Evolutionary conservation across 176 grass and related monocot genomes (phyloP).

Genomic region (Lolium multiflorum): DNA sequence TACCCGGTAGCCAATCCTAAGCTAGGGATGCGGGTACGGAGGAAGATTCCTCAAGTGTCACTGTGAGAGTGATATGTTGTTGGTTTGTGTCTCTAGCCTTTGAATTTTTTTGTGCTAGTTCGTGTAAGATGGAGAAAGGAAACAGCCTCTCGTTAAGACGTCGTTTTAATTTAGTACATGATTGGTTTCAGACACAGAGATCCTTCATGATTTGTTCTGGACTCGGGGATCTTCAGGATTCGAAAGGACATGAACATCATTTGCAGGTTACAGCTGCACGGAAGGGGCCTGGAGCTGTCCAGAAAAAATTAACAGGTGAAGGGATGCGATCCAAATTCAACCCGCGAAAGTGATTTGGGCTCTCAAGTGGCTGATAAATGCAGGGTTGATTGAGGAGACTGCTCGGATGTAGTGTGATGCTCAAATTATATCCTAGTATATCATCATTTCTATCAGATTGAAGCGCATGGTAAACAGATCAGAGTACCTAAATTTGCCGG

Average conservation of each 20-base stretch:
- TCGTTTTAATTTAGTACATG: slow-evolving; percentile 7
- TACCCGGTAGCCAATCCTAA: slow-evolving; percentile 10
- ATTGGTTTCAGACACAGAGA: slow-evolving; percentile 14
- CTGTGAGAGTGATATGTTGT: slow-evolving; percentile 33
- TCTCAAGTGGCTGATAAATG: neutral
- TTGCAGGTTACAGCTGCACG: slow-evolving; percentile 14
- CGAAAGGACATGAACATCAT: neutral
- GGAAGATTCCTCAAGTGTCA: slow-evolving; percentile 26
- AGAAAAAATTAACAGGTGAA: neutral
- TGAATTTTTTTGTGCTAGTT: neutral
- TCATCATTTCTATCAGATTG: too few species aligned
- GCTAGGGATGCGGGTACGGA: slow-evolving; percentile 20
- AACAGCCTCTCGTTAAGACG: neutral
- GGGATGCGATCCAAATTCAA: neutral
- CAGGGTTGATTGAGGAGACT: neutral
- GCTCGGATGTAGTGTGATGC: too few species aligned
- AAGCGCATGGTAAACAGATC: too few species aligned
- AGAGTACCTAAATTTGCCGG: too few species aligned
- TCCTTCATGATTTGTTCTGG: slow-evolving; percentile 25
- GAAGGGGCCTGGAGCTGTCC: neutral
- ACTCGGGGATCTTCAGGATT: neutral
- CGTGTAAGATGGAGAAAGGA: slow-evolving; percentile 30
- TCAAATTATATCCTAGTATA: too few species aligned
- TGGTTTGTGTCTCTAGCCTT: neutral
- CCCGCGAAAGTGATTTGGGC: neutral